Evolutionary conservation across 2,329 filamentous ascomycete genomes (phyloP).

Genomic region (Pleurostoma richardsiae): DNA sequence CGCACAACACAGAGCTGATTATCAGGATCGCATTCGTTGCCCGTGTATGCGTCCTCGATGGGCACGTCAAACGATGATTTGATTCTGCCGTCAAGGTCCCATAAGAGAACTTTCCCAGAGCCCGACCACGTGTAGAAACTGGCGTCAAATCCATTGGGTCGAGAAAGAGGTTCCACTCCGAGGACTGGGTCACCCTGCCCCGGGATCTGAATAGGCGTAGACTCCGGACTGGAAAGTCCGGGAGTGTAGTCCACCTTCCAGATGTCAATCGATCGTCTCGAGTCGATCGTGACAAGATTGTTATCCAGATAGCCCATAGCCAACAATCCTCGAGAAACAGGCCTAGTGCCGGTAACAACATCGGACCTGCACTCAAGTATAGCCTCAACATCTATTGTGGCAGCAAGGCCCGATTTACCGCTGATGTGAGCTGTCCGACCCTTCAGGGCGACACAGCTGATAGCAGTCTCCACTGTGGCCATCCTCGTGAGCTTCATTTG

Average conservation of each 20-base stretch:
- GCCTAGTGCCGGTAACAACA: constrained; percentile 30
- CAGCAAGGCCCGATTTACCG: constrained; percentile 58
- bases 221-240: constrained; percentile 27
- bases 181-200: constrained; percentile 62
- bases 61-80: constrained; percentile 60
- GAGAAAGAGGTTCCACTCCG: constrained; percentile 64
- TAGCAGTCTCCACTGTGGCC: constrained; percentile 59
- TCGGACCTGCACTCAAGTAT: constrained; percentile 35
- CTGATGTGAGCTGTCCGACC: constrained; percentile 61
- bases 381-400: constrained; percentile 44
- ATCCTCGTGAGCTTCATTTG: constrained; percentile 66
- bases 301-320: constrained; percentile 65
- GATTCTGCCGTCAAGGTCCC: constrained; percentile 69
- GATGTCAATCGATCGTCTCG: constrained; percentile 69
- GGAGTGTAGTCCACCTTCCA: constrained; percentile 43
- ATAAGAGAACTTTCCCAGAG: constrained; percentile 75
- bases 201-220: constrained; percentile 50
- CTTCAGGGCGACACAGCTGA: constrained; percentile 62
- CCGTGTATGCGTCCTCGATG: constrained; percentile 56
- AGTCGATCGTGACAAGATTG: constrained; percentile 71
- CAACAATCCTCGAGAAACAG: constrained; percentile 43
- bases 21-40: constrained; percentile 42
- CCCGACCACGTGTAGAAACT: constrained; percentile 88
- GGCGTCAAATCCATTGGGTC: constrained; percentile 56
- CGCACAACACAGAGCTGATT: constrained; percentile 59